Percentiles rank a stretch among this genome's conserved stretches.
phyloP scores from a whole-genome alignment of 75 land plant genomes.

The Pinus albicaulis region DNA sequence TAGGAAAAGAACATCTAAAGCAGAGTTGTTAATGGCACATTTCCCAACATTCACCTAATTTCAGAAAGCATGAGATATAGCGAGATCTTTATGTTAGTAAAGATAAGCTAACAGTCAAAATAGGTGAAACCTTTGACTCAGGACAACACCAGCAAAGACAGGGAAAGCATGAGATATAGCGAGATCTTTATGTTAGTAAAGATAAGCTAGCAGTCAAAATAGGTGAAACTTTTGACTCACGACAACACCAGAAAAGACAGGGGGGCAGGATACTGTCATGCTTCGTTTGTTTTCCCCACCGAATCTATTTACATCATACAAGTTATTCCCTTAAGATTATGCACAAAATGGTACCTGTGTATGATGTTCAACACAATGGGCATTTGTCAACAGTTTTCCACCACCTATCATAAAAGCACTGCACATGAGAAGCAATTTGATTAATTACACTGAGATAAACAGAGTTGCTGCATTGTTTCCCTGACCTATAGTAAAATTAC shows the following conservation, averaged over 20 bases:
- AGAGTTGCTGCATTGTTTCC: not conserved
- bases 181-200: not conserved
- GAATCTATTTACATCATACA: not conserved
- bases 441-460: conserved; percentile 4
- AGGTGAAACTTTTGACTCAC: too few species aligned
- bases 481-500: not conserved
- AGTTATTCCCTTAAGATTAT: not conserved
- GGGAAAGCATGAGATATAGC: not conserved
- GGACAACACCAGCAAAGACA: too few species aligned
- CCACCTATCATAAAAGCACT: conserved; percentile 97
- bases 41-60: not conserved
- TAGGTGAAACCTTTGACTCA: too few species aligned
- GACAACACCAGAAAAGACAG: too few species aligned
- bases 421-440: conserved; percentile 16
- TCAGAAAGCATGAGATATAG: not conserved
- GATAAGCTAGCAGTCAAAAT: too few species aligned
- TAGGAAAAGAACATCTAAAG: not conserved
- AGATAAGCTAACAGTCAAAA: not conserved
- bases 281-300: not conserved
- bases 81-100: not conserved
- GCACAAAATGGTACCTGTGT: conserved; percentile 67
- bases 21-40: not conserved
- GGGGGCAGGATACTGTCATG: not conserved
- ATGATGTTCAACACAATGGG: conserved; percentile 95
- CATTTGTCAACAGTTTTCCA: conserved; percentile 87